Evolutionary conservation across 306 rosid species (phyloP), one percentile per base, ranked within the genome.

Genomic region (Senna tora): DNA sequence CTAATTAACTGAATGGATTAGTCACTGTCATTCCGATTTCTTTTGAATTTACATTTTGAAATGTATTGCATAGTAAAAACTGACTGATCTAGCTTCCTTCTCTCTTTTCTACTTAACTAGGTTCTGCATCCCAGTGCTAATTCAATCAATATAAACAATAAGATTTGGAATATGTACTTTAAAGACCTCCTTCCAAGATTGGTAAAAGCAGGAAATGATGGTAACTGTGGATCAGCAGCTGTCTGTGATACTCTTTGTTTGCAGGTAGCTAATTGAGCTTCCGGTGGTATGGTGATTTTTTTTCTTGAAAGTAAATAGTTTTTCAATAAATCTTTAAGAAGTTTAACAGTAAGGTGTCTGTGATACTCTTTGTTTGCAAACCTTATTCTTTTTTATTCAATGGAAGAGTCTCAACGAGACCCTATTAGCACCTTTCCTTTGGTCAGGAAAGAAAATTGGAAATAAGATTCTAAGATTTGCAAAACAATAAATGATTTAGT

Each of bases 161-260:
- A 54, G 69, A 73, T 84, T 32, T 82, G 89, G 87, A 71, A 73
- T 39, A 47, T 75, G 84, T 87, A 87, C 46, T 87, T 84, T 75
- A 73, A 78, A 61, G 77, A 77, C 45, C 82, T 87, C 57, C 87
- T 87, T 68, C 91, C 91, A 19, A 80, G 84, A 84, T 72, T 87
- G 61, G 91, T 82, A 16, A 69, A 68, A 65, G 42, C 25, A 69
- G 85, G 87, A 65, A 82, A 82, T 69, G 82, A 84, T 75, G 85
- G 82, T 58, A 82, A 87, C 53, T 65, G 36, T 69, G 89, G 91
- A 80, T 82, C 91, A 13, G 73, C 78, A 55, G 85, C 87, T 6
- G 84, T 80, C n/a, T 87, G 86, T 62, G 92, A 87, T 77, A 72
- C 86, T 73, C 77, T 82, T 28, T 87, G 92, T 76, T 63, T 84